Conservation (phyloP, 805 yeast species). For the Kuraishia hungarica region DNA sequence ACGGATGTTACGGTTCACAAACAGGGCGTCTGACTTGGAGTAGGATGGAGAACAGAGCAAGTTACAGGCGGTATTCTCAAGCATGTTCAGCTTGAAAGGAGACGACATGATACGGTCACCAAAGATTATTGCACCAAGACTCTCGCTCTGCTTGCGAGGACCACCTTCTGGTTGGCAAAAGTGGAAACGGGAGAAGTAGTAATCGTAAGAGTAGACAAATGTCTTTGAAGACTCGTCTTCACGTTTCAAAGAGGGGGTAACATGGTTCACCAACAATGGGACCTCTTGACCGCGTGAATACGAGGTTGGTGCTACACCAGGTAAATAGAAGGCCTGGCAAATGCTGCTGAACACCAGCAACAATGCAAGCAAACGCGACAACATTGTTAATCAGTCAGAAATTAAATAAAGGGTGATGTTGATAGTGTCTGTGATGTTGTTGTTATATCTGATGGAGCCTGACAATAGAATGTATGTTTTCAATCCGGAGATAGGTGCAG, state of each 20-base stretch:
- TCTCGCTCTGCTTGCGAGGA: conserved; percentile 68
- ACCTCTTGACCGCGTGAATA: conserved; percentile 66
- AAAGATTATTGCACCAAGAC: conserved; percentile 85
- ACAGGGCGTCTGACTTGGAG: conserved; percentile 57
- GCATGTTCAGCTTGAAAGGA: conserved; percentile 77
- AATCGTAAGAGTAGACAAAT: conserved; percentile 66
- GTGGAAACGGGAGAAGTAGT: conserved; percentile 76
- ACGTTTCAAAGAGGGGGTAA: conserved; percentile 63
- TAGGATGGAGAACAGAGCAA: conserved; percentile 56
- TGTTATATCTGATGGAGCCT: too few relatives aligned
- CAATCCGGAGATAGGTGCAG: too few relatives aligned
- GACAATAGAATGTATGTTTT: too few relatives aligned
- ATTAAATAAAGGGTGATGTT: background rate
- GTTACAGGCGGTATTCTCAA: conserved; percentile 60
- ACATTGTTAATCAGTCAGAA: background rate
- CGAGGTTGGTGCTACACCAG: conserved; percentile 94
- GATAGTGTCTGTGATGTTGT: background rate
- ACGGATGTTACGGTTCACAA: conserved; percentile 69
- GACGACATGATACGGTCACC: conserved; percentile 95
- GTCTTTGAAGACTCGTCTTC: conserved; percentile 37
- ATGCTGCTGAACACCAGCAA: background rate
- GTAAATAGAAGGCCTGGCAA: conserved; percentile 66
- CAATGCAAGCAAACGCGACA: background rate
- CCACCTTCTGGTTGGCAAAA: conserved; percentile 75
- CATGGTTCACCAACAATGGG: conserved; percentile 79